Evolutionary conservation across 306 rosid species (phyloP).

Genomic region (Benincasa hispida): DNA sequence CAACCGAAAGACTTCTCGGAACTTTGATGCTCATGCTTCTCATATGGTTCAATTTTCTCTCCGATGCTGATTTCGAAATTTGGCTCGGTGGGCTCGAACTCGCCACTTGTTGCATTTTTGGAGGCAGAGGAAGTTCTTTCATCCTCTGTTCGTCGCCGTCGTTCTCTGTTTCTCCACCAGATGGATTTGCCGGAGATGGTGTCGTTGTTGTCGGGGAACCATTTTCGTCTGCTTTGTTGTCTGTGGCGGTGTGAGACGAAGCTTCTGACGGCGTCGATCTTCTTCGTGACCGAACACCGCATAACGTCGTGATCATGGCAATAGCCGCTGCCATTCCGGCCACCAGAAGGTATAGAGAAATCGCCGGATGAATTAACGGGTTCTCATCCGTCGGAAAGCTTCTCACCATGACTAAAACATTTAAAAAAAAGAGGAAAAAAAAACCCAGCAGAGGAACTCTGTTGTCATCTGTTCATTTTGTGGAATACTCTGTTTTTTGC

Average conservation of each 20-base stretch:
- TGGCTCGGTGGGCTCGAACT: background rate
- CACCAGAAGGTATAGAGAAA: constrained; percentile 29
- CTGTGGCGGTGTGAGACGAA: background rate
- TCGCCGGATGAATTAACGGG: constrained; percentile 24
- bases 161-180: background rate
- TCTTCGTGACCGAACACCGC: constrained; percentile 26
- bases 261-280: constrained; percentile 3
- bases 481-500: background rate
- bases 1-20: constrained; percentile 43
- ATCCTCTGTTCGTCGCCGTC: constrained; percentile 6
- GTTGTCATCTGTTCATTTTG: background rate
- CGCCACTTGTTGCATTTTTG: constrained; percentile 20
- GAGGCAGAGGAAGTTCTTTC: constrained; percentile 54
- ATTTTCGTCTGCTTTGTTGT: background rate
- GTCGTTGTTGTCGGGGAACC: background rate
- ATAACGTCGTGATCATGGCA: constrained; percentile 39
- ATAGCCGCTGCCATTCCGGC: constrained; percentile 39
- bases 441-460: background rate
- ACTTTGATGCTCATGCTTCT: constrained; percentile 31
- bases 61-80: constrained; percentile 34
- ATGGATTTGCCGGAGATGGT: background rate
- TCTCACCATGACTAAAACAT: constrained; percentile 52
- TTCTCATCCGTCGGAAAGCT: constrained; percentile 30
- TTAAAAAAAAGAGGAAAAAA: background rate
- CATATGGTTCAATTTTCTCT: constrained; percentile 20